Conservation (phyloP, 192 early-diverging fungal species). For the Gigaspora rosea region DNA sequence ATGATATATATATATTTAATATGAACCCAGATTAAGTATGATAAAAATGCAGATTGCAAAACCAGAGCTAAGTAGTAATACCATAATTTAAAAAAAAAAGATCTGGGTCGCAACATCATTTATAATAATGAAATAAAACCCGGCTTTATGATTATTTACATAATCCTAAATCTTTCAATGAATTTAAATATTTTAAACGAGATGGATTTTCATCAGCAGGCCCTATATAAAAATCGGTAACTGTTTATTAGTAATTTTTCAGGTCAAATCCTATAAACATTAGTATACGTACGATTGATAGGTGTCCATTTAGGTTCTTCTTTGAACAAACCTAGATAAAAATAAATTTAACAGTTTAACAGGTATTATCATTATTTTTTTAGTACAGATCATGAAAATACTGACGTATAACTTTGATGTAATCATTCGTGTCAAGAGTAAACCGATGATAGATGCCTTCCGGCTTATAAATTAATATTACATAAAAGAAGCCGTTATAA, state of each 20-base stretch:
- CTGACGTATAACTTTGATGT: slow-evolving; percentile 81
- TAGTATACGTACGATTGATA: slow-evolving; percentile 59
- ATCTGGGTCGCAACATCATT: too few relatives aligned
- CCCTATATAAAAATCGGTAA: slow-evolving; percentile 28
- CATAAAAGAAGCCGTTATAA: too few relatives aligned
- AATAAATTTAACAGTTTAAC: not conserved
- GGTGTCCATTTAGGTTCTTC: slow-evolving; percentile 85
- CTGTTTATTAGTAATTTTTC: not conserved
- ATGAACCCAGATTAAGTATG: too few relatives aligned
- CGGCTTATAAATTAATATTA: slow-evolving; percentile 49
- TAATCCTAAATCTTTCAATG: slow-evolving; percentile 18
- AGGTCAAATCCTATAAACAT: not conserved
- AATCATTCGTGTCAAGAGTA: slow-evolving; percentile 84
- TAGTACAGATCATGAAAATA: not conserved
- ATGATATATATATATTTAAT: too few relatives aligned
- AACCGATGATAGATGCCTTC: slow-evolving; percentile 97
- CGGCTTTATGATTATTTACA: slow-evolving; percentile 1
- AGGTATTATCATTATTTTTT: not conserved
- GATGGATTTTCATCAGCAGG: slow-evolving; percentile 61
- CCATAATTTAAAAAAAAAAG: too few relatives aligned
- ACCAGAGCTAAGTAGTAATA: too few relatives aligned
- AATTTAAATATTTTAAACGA: slow-evolving; percentile 53
- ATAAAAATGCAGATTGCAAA: too few relatives aligned
- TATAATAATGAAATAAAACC: too few relatives aligned
- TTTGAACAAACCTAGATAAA: slow-evolving; percentile 58